A percentile compares a stretch with the other conserved stretches of the same genome.
These are phyloP conservation scores for Talaromyces stipitatus DNA, from an alignment of 495 filamentous ascomycete genomes.

Conservation along the genomic window DNA sequence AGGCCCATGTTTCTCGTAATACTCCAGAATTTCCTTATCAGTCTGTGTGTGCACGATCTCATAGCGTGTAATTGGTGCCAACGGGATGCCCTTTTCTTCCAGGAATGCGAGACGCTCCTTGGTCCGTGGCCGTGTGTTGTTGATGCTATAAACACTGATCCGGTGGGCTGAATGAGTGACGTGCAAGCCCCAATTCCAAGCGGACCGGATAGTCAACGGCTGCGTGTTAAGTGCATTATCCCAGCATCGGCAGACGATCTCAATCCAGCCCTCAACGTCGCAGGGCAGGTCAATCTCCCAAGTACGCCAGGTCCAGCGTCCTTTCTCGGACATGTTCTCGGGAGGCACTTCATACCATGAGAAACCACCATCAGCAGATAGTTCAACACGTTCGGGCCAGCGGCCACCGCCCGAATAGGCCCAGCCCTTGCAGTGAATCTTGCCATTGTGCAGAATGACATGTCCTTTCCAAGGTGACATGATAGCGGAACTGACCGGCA, in stretches of 20 bases:
- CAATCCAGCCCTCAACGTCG: constrained; percentile 36
- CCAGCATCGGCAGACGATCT: constrained; percentile 35
- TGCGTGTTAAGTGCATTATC: constrained; percentile 36
- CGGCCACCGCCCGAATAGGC: constrained; percentile 39
- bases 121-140: constrained; percentile 42
- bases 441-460: constrained; percentile 23
- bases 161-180: constrained; percentile 59
- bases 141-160: constrained; percentile 57
- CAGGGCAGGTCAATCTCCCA: constrained; percentile 33
- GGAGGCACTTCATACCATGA: constrained; percentile 29
- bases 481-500: constrained; percentile 42
- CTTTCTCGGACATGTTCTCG: constrained; percentile 28
- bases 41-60: constrained; percentile 36
- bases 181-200: constrained; percentile 56
- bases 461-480: constrained; percentile 27
- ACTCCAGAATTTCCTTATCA: constrained; percentile 39
- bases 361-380: constrained; percentile 33
- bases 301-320: constrained; percentile 28
- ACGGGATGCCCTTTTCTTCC: constrained; percentile 35
- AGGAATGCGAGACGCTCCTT: constrained; percentile 39
- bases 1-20: constrained; percentile 35
- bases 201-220: constrained; percentile 28
- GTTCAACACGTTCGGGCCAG: constrained; percentile 36
- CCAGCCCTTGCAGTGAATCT: constrained; percentile 35
- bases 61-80: constrained; percentile 45